phyloP scores from a whole-genome alignment of 352 stramenopile genomes.

The Phytophthora ohioensis region DNA sequence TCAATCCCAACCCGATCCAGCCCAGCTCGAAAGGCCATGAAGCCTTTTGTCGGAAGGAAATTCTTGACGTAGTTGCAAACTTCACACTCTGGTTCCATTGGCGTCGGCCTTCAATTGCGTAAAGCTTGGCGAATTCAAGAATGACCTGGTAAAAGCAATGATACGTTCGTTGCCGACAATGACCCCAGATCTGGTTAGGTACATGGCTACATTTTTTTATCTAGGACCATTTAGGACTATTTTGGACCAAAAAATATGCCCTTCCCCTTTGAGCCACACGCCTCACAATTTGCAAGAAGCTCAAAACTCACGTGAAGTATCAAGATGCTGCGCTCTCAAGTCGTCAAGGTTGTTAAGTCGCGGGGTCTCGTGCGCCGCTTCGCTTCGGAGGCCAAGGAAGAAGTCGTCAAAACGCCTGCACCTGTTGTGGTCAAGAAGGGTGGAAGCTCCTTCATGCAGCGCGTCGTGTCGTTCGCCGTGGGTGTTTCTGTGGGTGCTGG shows the following conservation, averaged over 20 bases:
- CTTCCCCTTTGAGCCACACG: constrained; percentile 5
- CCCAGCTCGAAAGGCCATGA: constrained; percentile 17
- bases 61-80: constrained; percentile 9
- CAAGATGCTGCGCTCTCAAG: constrained; percentile 47
- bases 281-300: constrained; percentile 28
- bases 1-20: background rate
- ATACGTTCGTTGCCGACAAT: background rate
- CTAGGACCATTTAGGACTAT: constrained; percentile 1
- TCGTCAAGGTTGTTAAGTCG: constrained; percentile 36
- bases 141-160: background rate
- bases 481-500: constrained; percentile 69
- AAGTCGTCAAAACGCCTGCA: constrained; percentile 31
- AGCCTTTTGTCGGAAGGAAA: background rate
- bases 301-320: constrained; percentile 25
- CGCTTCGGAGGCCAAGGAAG: constrained; percentile 67
- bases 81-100: background rate
- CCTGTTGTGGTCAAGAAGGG: constrained; percentile 51
- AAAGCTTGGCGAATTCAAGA: constrained; percentile 1
- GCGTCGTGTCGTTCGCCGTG: constrained; percentile 73
- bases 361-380: constrained; percentile 56
- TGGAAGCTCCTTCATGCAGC: constrained; percentile 79
- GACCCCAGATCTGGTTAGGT: constrained; percentile 8
- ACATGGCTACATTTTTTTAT: background rate
- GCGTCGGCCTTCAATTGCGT: background rate
- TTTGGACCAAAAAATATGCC: constrained; percentile 8